Percentiles rank a stretch among this genome's conserved stretches.
These are phyloP conservation scores for Chalciporus sp. DNA, from an alignment of 1,284 basidiomycete genomes.

Conservation along the genomic window DNA sequence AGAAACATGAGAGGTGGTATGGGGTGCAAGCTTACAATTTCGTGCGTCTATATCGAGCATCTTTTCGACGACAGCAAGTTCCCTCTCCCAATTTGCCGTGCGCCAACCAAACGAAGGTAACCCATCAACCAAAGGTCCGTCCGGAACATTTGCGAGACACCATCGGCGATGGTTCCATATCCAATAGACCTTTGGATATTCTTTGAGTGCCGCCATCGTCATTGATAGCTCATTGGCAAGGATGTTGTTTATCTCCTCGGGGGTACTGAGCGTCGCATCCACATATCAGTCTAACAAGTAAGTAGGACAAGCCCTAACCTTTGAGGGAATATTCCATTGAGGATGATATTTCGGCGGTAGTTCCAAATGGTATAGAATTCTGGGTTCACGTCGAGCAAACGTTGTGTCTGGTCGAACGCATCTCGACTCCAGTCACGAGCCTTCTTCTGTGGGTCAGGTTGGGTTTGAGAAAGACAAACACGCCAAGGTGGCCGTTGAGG, in stretches of 20 bases:
- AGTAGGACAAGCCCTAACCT: slow-evolving; percentile 46
- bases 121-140: slow-evolving; percentile 53
- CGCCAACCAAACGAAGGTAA: slow-evolving; percentile 66
- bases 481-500: background rate
- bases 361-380: slow-evolving; percentile 96
- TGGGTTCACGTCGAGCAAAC: slow-evolving; percentile 79
- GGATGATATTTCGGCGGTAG: slow-evolving; percentile 79
- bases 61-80: slow-evolving; percentile 84
- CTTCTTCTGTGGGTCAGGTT: slow-evolving; percentile 57
- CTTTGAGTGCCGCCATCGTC: slow-evolving; percentile 78
- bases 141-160: slow-evolving; percentile 86
- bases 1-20: slow-evolving; percentile 1
- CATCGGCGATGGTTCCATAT: slow-evolving; percentile 96
- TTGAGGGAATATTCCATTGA: slow-evolving; percentile 69
- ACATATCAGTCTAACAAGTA: background rate
- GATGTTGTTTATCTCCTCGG: slow-evolving; percentile 62
- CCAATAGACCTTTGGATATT: slow-evolving; percentile 93
- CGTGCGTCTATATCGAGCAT: slow-evolving; percentile 87
- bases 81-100: slow-evolving; percentile 77
- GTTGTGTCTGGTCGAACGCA: slow-evolving; percentile 74
- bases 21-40: slow-evolving; percentile 70
- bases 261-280: slow-evolving; percentile 46
- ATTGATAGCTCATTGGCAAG: slow-evolving; percentile 77
- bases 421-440: slow-evolving; percentile 64
- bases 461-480: slow-evolving; percentile 1